These are phyloP conservation scores for Alternaria rosae DNA, from an alignment of 2,329 filamentous ascomycete species.

Conservation along the genomic window DNA sequence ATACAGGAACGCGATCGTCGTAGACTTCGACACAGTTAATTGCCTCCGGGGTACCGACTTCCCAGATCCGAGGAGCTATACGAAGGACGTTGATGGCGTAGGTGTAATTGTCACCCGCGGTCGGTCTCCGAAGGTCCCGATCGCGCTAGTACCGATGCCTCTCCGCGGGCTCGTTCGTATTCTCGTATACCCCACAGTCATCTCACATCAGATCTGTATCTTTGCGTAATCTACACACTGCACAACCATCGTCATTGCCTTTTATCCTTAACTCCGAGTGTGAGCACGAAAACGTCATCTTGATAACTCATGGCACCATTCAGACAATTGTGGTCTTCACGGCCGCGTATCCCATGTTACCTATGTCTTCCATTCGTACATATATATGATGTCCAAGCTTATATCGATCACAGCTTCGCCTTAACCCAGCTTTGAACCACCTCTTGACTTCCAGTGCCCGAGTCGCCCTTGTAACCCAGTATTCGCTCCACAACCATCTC, in stretches of 20 bases:
- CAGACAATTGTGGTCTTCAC: neutral
- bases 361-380: neutral
- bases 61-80: neutral
- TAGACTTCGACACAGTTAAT: neutral
- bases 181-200: neutral
- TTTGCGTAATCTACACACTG: neutral
- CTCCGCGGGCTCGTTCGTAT: neutral
- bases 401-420: constrained; percentile 39
- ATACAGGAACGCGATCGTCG: neutral
- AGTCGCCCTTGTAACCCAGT: constrained; percentile 49
- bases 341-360: neutral
- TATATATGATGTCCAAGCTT: neutral
- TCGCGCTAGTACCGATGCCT: neutral
- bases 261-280: neutral
- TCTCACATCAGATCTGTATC: neutral
- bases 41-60: neutral
- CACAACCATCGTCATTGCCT: neutral
- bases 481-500: constrained; percentile 53
- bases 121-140: constrained; percentile 2
- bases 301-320: neutral
- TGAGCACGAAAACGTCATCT: neutral
- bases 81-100: neutral
- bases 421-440: constrained; percentile 51
- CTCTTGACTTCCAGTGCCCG: constrained; percentile 44
- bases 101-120: neutral